phyloP scores from a whole-genome alignment of 2,329 filamentous ascomycete genomes.

The Penicillium griseofulvum region DNA sequence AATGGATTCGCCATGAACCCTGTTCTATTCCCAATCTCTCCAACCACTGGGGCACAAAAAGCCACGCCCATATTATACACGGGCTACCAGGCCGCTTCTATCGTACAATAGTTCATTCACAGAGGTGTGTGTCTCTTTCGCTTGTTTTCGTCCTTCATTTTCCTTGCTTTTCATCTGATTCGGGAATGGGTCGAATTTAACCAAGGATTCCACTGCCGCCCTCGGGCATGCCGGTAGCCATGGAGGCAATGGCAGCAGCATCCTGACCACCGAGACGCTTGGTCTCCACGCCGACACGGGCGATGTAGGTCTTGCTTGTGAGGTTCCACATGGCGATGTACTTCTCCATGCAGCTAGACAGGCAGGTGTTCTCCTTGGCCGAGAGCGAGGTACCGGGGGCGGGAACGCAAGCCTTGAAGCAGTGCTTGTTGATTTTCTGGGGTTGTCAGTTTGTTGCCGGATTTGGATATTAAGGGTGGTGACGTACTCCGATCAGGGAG shows the following conservation, averaged over 20 bases:
- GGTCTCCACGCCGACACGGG: constrained; percentile 55
- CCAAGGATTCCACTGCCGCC: constrained; percentile 8
- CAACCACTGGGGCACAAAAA: constrained; percentile 10
- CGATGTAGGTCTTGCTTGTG: constrained; percentile 67
- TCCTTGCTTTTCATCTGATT: constrained; percentile 1
- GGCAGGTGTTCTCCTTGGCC: constrained; percentile 66
- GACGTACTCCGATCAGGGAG: constrained; percentile 65
- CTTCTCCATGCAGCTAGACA: constrained; percentile 78
- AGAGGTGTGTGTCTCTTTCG: constrained; percentile 8
- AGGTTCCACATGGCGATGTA: constrained; percentile 79
- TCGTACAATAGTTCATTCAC: constrained; percentile 20
- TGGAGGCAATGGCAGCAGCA: constrained; percentile 15
- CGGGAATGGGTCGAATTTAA: background rate
- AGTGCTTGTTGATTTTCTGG: constrained; percentile 77
- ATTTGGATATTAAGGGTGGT: background rate
- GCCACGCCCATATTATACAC: constrained; percentile 26
- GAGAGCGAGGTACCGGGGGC: constrained; percentile 65
- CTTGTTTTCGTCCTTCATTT: constrained; percentile 4
- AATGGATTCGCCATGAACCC: constrained; percentile 4
- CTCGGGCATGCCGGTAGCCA: constrained; percentile 16
- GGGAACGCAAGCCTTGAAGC: constrained; percentile 74
- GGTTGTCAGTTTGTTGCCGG: background rate
- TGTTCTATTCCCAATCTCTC: constrained; percentile 10
- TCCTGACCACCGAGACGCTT: constrained; percentile 46
- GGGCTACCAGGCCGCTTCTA: constrained; percentile 23